Evolutionary conservation across 371 early-diverging fungal species (phyloP).

Genomic region (Circinella minor): DNA sequence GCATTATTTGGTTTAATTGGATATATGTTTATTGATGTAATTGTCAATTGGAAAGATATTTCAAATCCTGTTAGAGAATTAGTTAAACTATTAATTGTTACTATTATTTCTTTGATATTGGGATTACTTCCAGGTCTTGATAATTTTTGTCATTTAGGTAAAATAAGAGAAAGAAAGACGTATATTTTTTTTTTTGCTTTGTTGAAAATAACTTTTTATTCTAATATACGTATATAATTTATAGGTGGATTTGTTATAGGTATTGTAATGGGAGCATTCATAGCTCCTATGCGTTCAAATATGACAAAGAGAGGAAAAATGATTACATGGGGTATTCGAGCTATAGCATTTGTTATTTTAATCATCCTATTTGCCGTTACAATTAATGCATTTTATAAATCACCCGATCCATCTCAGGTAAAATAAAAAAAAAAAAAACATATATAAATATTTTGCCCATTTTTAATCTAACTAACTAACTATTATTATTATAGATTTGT

Average conservation of each 20-base stretch:
- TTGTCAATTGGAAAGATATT: conserved; percentile 80
- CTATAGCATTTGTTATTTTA: conserved; percentile 42
- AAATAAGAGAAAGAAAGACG: conserved; percentile 7
- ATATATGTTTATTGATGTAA: conserved; percentile 77
- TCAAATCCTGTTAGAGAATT: conserved; percentile 72
- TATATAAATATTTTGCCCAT: too few relatives aligned
- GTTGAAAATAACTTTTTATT: not conserved
- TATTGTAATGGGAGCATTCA: conserved; percentile 47
- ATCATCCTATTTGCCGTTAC: conserved; percentile 43
- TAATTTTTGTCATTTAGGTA: conserved; percentile 76
- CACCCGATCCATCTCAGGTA: conserved; percentile 37
- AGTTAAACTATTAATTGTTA: conserved; percentile 66
- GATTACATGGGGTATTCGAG: conserved; percentile 43
- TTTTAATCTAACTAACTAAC: not conserved
- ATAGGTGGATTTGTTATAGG: conserved; percentile 68
- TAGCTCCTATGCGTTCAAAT: conserved; percentile 44
- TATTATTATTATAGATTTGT: conserved; percentile 24
- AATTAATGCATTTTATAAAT: conserved; percentile 52
- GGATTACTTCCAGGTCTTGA: conserved; percentile 81
- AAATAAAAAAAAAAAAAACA: conserved; percentile 10
- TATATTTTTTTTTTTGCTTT: too few relatives aligned
- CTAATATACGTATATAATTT: not conserved
- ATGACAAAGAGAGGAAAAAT: conserved; percentile 38
- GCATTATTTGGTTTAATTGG: conserved; percentile 85
- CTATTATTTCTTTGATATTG: conserved; percentile 65